Percentiles rank a stretch among this genome's conserved stretches.
phyloP scores from a whole-genome alignment of 192 early-diverging fungal genomes.

The Podila horticola region DNA sequence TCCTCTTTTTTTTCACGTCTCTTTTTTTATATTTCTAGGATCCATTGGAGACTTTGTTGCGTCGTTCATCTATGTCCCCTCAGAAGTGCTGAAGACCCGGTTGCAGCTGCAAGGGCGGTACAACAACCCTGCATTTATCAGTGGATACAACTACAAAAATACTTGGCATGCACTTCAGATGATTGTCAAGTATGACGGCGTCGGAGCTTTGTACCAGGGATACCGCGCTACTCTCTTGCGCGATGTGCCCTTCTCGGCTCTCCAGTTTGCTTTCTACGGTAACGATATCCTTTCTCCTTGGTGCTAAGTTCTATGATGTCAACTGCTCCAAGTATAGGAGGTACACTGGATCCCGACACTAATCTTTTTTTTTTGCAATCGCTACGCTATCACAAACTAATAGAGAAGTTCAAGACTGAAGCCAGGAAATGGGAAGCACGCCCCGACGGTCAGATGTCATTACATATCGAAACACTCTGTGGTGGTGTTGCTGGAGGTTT shows the following conservation, averaged over 20 bases:
- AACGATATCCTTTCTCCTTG: neutral
- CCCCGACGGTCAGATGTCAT: conserved; percentile 55
- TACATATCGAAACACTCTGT: conserved; percentile 56
- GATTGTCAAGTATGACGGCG: conserved; percentile 72
- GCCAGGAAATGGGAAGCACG: conserved; percentile 51
- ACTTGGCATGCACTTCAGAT: conserved; percentile 67
- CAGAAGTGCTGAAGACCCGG: conserved; percentile 77
- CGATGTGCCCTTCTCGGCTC: conserved; percentile 67
- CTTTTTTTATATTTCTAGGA: conserved; percentile 20
- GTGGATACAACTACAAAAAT: conserved; percentile 77
- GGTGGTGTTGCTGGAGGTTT: conserved; percentile 66
- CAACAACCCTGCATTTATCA: conserved; percentile 74
- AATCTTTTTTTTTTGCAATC: neutral
- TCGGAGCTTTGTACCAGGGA: conserved; percentile 66
- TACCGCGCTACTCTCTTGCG: conserved; percentile 64
- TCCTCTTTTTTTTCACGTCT: neutral
- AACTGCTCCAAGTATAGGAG: neutral
- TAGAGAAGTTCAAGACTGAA: conserved; percentile 67
- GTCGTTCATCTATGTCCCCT: conserved; percentile 67
- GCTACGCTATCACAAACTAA: neutral
- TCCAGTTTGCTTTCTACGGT: conserved; percentile 72
- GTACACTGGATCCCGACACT: neutral
- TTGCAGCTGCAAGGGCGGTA: conserved; percentile 84
- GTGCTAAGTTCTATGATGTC: neutral
- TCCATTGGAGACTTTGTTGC: conserved; percentile 67